Percentiles rank a stretch among this genome's conserved stretches.
These are phyloP conservation scores for Tetrahymena elliotti DNA, from an alignment of 73 alveolate species.

Conservation along the genomic window DNA sequence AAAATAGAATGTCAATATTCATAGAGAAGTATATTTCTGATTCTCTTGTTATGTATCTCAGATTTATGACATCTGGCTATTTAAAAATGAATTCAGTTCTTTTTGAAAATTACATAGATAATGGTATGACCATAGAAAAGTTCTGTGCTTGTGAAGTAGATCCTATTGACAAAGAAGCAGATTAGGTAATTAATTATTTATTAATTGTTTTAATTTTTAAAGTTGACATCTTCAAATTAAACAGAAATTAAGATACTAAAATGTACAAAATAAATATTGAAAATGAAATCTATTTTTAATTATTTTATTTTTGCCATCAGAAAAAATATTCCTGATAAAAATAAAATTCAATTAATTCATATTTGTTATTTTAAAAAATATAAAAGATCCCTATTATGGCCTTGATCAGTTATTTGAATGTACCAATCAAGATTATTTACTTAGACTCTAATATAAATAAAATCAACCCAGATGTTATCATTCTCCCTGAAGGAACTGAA, in stretches of 20 bases:
- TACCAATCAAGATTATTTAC: constrained; percentile 32
- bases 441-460: constrained; percentile 29
- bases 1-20: constrained; percentile 28
- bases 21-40: constrained; percentile 45
- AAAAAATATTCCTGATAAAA: no score
- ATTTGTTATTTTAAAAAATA: neutral
- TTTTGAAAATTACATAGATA: constrained; percentile 68
- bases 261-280: no score
- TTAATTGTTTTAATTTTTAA: neutral
- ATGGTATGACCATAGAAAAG: constrained; percentile 20
- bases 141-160: constrained; percentile 55
- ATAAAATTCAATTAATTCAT: neutral
- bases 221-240: no score
- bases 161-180: constrained; percentile 56
- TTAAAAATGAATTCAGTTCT: constrained; percentile 54
- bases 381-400: constrained; percentile 43
- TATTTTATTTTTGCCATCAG: no score
- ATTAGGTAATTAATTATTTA: constrained; percentile 3
- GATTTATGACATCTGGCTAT: constrained; percentile 66
- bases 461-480: constrained; percentile 1
- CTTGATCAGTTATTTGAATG: constrained; percentile 13
- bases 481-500: constrained; percentile 43
- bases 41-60: constrained; percentile 58
- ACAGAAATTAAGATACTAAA: no score
- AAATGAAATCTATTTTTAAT: no score